Conservation (phyloP, 768 basidiomycete genomes). For the Clavulina sp. region DNA sequence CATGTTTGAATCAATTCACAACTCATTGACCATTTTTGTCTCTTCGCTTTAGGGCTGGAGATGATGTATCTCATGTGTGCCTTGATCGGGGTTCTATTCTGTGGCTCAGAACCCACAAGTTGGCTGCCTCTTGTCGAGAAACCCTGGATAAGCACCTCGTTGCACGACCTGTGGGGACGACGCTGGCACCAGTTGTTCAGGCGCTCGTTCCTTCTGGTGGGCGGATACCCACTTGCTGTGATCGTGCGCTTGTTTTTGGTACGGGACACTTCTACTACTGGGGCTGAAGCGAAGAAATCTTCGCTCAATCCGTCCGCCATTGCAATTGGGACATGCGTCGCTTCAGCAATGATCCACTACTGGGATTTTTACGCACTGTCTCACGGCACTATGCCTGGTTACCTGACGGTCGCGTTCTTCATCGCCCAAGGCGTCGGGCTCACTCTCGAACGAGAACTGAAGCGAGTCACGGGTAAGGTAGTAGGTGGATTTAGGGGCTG, state of each 20-base stretch:
- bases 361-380: neutral
- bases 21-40: neutral
- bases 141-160: slow-evolving; percentile 2
- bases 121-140: slow-evolving; percentile 9
- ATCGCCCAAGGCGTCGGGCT: slow-evolving; percentile 5
- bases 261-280: too few relatives aligned
- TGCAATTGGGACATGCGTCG: slow-evolving; percentile 5
- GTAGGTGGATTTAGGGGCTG: slow-evolving; percentile 6
- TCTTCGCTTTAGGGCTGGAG: neutral
- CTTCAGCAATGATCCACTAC: slow-evolving; percentile 8
- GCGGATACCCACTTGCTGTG: slow-evolving; percentile 4
- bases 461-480: slow-evolving; percentile 5
- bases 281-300: too few relatives aligned
- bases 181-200: slow-evolving; percentile 10
- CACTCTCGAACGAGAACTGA: slow-evolving; percentile 7
- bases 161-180: slow-evolving; percentile 8
- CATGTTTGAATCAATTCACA: too few relatives aligned
- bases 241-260: slow-evolving; percentile 4
- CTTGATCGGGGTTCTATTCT: neutral
- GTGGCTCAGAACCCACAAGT: neutral
- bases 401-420: slow-evolving; percentile 1
- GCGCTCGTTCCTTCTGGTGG: slow-evolving; percentile 6
- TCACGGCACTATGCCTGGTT: neutral
- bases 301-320: too few relatives aligned
- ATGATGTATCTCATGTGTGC: slow-evolving; percentile 7